These are phyloP conservation scores for Plantago lanceolata DNA, from an alignment of 305 asterid genomes.

Conservation along the genomic window DNA sequence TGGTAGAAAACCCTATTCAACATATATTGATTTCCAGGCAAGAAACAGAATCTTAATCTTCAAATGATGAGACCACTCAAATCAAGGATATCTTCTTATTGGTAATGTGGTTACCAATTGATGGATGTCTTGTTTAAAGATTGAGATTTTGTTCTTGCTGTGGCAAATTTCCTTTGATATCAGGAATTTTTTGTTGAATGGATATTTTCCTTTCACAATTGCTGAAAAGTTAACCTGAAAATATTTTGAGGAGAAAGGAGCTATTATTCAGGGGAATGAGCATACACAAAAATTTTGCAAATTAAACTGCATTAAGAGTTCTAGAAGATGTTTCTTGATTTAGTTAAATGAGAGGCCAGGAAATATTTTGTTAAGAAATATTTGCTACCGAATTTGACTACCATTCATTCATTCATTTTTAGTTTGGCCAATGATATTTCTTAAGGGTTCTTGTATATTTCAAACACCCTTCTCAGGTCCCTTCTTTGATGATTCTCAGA, in stretches of 20 bases:
- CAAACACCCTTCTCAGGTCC: too few species aligned
- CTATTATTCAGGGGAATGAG: conserved; percentile 19
- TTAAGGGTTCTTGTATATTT: too few species aligned
- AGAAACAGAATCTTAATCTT: neutral
- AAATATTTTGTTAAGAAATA: conserved; percentile 4
- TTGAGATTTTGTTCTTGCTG: conserved; percentile 3
- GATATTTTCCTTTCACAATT: neutral
- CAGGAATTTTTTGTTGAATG: neutral
- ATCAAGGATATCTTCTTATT: neutral
- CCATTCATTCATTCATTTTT: neutral
- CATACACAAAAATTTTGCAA: conserved; percentile 1
- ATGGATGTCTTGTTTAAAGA: neutral
- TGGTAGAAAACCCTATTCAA: conserved; percentile 6
- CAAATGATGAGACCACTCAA: neutral
- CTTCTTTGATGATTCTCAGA: too few species aligned
- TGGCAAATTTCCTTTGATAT: conserved; percentile 6
- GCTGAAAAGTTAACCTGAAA: neutral
- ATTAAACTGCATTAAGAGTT: neutral
- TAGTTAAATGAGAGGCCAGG: neutral
- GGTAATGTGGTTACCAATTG: too few species aligned
- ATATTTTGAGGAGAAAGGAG: neutral
- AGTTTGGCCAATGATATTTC: neutral
- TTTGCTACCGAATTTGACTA: neutral
- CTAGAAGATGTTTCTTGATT: neutral
- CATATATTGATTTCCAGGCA: conserved; percentile 20